Conservation (phyloP, 805 yeast species). For the Nakazawaea ernobii region DNA sequence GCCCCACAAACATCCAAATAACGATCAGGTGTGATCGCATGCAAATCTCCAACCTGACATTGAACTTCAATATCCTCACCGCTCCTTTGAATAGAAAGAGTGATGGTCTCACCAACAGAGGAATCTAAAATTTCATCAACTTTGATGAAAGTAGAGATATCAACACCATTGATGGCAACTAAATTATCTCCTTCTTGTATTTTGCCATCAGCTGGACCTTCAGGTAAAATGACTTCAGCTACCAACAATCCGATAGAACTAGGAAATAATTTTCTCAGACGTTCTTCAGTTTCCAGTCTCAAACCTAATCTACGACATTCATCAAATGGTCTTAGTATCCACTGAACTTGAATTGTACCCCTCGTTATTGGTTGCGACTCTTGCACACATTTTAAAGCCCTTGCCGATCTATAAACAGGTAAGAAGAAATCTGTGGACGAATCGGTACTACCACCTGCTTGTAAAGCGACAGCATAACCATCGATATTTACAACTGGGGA, state of each 20-base stretch:
- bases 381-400: conserved; percentile 78
- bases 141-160: conserved; percentile 63
- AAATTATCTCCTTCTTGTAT: conserved; percentile 85
- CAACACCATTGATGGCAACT: conserved; percentile 61
- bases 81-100: conserved; percentile 65
- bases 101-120: conserved; percentile 53
- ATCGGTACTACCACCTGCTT: conserved; percentile 90
- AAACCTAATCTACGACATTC: conserved; percentile 87
- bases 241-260: conserved; percentile 74
- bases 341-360: conserved; percentile 90
- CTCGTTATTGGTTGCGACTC: conserved; percentile 55
- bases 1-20: conserved; percentile 85
- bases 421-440: conserved; percentile 91
- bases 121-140: conserved; percentile 82
- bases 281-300: conserved; percentile 64
- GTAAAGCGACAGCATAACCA: conserved; percentile 85
- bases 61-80: conserved; percentile 49
- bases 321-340: conserved; percentile 83
- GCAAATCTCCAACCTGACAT: conserved; percentile 68
- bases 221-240: conserved; percentile 74
- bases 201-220: conserved; percentile 73
- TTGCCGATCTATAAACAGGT: conserved; percentile 75
- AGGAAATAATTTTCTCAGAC: conserved; percentile 66
- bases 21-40: conserved; percentile 74
- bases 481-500: conserved; percentile 92